Evolutionary conservation across 2,329 filamentous ascomycete species (phyloP).

Genomic region (Colletotrichum godetiae): DNA sequence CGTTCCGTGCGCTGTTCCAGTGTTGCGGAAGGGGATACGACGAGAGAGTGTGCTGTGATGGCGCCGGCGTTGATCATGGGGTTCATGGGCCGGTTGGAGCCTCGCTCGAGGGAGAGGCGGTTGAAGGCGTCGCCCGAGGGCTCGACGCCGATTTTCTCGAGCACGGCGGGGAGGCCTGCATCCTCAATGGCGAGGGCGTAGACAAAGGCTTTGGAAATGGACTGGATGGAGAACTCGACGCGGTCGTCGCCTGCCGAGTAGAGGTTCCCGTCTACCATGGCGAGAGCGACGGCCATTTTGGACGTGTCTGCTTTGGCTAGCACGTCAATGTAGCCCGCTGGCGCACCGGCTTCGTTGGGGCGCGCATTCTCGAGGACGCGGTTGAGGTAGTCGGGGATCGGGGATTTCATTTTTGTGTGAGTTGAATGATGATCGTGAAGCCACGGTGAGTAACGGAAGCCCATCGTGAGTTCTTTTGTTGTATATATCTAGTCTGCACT

Average conservation of each 20-base stretch:
- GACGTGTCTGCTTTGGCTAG: slow-evolving; percentile 52
- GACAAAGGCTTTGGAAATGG: slow-evolving; percentile 54
- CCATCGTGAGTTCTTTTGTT: not conserved
- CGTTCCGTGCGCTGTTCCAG: slow-evolving; percentile 48
- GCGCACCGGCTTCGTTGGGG: slow-evolving; percentile 43
- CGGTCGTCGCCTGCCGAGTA: slow-evolving; percentile 52
- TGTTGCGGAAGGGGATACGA: slow-evolving; percentile 44
- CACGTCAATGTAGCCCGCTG: slow-evolving; percentile 51
- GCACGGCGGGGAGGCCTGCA: slow-evolving; percentile 45
- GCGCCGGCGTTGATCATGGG: slow-evolving; percentile 51
- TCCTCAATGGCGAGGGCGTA: slow-evolving; percentile 54
- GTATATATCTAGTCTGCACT: not conserved
- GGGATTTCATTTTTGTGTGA: slow-evolving; percentile 46
- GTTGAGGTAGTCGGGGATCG: slow-evolving; percentile 48
- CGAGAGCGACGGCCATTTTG: slow-evolving; percentile 50
- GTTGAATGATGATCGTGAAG: not conserved
- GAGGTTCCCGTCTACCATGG: slow-evolving; percentile 52
- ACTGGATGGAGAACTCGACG: slow-evolving; percentile 54
- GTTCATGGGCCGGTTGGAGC: slow-evolving; percentile 47
- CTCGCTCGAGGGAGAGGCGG: slow-evolving; percentile 44
- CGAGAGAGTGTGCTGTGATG: slow-evolving; percentile 47
- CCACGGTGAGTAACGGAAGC: not conserved
- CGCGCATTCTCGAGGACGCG: slow-evolving; percentile 46
- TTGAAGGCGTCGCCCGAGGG: slow-evolving; percentile 53
- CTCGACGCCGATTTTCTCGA: slow-evolving; percentile 53